phyloP scores from a whole-genome alignment of 192 early-diverging fungal genomes.

The Gamsiella multidivaricata region DNA sequence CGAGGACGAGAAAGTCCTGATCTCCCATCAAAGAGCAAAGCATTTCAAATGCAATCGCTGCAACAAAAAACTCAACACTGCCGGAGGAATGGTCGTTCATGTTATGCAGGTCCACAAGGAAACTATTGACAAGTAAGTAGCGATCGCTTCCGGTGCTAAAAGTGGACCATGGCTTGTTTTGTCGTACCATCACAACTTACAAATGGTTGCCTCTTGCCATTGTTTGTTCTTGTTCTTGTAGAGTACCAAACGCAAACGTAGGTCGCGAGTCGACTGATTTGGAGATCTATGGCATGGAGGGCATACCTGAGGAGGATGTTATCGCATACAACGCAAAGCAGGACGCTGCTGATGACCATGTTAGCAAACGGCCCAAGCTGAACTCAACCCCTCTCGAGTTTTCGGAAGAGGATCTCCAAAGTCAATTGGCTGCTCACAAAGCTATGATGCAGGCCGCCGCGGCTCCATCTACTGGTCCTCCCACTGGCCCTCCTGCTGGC shows the following conservation, averaged over 20 bases:
- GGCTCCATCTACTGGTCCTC: conserved; percentile 16
- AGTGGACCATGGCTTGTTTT: too few relatives aligned
- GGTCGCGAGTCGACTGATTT: conserved; percentile 88
- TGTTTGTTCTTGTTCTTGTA: conserved; percentile 33
- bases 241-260: conserved; percentile 86
- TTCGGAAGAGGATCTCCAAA: conserved; percentile 55
- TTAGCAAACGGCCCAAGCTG: conserved; percentile 56
- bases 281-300: conserved; percentile 96
- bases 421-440: conserved; percentile 58
- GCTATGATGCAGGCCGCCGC: conserved; percentile 56
- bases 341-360: conserved; percentile 55
- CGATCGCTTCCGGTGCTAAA: background rate
- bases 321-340: conserved; percentile 71
- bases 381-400: conserved; percentile 51
- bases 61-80: conserved; percentile 87
- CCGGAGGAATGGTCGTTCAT: conserved; percentile 91
- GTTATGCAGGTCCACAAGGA: conserved; percentile 95
- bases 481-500: conserved; percentile 19
- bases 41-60: conserved; percentile 95
- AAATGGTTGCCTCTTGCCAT: background rate
- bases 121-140: conserved; percentile 72
- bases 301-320: conserved; percentile 86
- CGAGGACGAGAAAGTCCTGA: conserved; percentile 93
- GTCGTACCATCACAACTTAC: background rate
- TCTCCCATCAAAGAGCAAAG: conserved; percentile 93